phyloP scores from a whole-genome alignment of 2,329 filamentous ascomycete species.

The Helicocarpus griseus region DNA sequence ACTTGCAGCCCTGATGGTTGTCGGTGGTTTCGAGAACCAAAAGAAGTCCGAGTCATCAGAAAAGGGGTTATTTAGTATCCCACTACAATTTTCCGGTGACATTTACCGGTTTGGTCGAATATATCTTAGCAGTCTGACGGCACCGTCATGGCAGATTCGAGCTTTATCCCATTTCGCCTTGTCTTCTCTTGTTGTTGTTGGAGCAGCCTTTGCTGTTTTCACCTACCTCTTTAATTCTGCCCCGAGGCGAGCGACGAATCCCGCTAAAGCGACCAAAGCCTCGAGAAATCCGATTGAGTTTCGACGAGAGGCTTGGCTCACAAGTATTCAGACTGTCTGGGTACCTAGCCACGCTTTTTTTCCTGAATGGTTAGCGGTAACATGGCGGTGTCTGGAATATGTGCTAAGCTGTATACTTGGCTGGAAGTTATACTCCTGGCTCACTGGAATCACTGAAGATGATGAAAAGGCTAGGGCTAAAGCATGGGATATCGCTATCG shows the following conservation, averaged over 20 bases:
- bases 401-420: conserved; percentile 70
- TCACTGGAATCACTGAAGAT: conserved; percentile 73
- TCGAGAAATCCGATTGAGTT: conserved; percentile 53
- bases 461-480: conserved; percentile 80
- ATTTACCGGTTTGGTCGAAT: conserved; percentile 17
- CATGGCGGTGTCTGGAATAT: conserved; percentile 72
- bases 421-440: conserved; percentile 61
- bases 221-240: conserved; percentile 49
- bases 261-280: conserved; percentile 23
- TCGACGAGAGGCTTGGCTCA: conserved; percentile 82
- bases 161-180: conserved; percentile 39
- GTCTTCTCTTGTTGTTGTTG: conserved; percentile 42
- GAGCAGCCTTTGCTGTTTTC: conserved; percentile 47
- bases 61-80: conserved; percentile 58
- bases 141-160: conserved; percentile 27
- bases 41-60: conserved; percentile 49
- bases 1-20: conserved; percentile 80
- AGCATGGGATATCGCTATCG: conserved; percentile 86
- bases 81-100: conserved; percentile 46
- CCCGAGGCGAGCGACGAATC: conserved; percentile 42
- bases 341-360: conserved; percentile 80
- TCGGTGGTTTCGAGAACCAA: conserved; percentile 67
- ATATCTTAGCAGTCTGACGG: conserved; percentile 16
- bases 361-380: conserved; percentile 71
- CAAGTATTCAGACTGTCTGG: conserved; percentile 84